Percentiles rank a stretch among this genome's conserved stretches.
Evolutionary conservation across 495 filamentous ascomycete genomes (phyloP).

Genomic region (Amphirosellinia nigrospora): DNA sequence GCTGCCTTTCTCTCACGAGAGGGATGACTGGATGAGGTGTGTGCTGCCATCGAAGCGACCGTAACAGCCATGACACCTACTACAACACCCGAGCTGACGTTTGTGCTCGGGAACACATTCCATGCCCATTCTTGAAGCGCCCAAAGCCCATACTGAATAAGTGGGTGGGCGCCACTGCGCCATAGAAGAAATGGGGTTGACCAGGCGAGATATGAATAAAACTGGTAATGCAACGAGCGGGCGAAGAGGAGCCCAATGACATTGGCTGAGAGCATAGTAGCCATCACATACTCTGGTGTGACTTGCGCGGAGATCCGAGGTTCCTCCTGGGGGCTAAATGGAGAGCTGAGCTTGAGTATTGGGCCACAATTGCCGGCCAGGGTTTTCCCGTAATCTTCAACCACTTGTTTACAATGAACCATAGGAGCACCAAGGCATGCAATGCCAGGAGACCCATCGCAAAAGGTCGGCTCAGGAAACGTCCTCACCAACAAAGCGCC

Average conservation of each 20-base stretch:
- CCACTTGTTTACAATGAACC: constrained; percentile 63
- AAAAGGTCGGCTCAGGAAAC: constrained; percentile 75
- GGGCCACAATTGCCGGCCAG: constrained; percentile 57
- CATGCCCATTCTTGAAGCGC: constrained; percentile 91
- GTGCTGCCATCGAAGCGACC: constrained; percentile 57
- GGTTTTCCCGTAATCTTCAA: constrained; percentile 53
- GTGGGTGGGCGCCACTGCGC: constrained; percentile 75
- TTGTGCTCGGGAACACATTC: constrained; percentile 95
- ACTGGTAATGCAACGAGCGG: constrained; percentile 93
- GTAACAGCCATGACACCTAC: constrained; percentile 71
- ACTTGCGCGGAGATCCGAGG: constrained; percentile 61
- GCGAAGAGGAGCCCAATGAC: constrained; percentile 89
- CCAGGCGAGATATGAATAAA: constrained; percentile 93
- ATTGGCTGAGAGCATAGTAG: constrained; percentile 78
- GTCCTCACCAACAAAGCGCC: constrained; percentile 88
- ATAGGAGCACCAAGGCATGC: constrained; percentile 68
- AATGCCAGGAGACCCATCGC: constrained; percentile 68
- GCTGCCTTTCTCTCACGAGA: constrained; percentile 31
- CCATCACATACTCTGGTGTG: constrained; percentile 77
- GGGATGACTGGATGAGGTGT: constrained; percentile 29
- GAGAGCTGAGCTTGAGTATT: constrained; percentile 57
- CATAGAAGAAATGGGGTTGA: constrained; percentile 90
- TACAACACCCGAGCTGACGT: constrained; percentile 76
- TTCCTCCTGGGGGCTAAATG: constrained; percentile 59
- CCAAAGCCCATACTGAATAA: constrained; percentile 76